Conservation (phyloP, 2,329 filamentous ascomycete species). For the Xylaria multiplex region DNA sequence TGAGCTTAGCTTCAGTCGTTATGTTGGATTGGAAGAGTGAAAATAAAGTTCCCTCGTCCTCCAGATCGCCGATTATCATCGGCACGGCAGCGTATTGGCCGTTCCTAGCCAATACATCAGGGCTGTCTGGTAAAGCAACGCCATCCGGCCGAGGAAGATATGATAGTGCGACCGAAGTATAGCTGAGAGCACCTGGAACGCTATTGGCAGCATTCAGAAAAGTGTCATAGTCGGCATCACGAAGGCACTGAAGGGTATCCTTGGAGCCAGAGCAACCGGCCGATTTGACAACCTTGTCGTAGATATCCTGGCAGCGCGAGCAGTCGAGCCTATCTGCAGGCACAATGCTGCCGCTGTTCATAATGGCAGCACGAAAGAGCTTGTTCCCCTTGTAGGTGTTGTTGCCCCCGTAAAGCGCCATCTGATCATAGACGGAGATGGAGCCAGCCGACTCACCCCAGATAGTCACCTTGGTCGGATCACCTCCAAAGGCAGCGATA, state of each 20-base stretch:
- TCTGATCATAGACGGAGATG: constrained; percentile 81
- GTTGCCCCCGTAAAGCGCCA: constrained; percentile 77
- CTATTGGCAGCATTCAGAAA: constrained; percentile 75
- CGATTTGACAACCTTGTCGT: constrained; percentile 67
- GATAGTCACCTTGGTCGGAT: constrained; percentile 80
- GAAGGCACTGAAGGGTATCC: constrained; percentile 74
- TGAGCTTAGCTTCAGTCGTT: constrained; percentile 66
- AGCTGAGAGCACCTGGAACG: constrained; percentile 74
- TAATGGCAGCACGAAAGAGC: constrained; percentile 80
- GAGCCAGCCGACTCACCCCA: constrained; percentile 79
- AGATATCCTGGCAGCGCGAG: constrained; percentile 71
- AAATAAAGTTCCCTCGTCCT: constrained; percentile 83
- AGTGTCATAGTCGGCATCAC: constrained; percentile 65
- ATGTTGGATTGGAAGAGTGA: constrained; percentile 75
- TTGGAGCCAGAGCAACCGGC: constrained; percentile 68
- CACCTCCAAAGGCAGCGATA: constrained; percentile 80
- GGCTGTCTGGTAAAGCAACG: constrained; percentile 67
- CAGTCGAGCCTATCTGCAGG: constrained; percentile 73
- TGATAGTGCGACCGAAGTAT: constrained; percentile 74
- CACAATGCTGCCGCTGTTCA: constrained; percentile 75
- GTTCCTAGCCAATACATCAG: constrained; percentile 64
- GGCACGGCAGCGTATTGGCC: constrained; percentile 69
- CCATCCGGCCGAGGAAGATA: constrained; percentile 81
- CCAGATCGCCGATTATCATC: constrained; percentile 77
- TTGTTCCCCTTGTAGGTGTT: constrained; percentile 78